phyloP scores from a whole-genome alignment of 2,329 filamentous ascomycete species.

The Fusarium sp. region DNA sequence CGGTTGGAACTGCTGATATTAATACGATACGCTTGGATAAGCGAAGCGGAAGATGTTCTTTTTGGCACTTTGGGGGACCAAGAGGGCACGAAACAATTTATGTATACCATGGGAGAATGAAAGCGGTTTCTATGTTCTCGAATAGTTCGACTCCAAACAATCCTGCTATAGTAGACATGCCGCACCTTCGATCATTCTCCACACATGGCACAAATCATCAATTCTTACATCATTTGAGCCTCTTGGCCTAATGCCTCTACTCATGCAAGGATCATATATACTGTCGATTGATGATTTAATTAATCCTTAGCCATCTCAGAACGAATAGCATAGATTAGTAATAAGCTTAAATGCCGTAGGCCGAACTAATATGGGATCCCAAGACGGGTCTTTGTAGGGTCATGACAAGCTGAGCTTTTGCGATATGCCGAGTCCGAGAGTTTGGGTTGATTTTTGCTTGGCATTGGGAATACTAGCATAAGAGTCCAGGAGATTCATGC shows the following conservation, averaged over 20 bases:
- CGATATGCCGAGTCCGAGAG: not conserved
- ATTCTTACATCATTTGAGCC: not conserved
- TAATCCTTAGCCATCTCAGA: not conserved
- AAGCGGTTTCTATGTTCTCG: conserved; percentile 5
- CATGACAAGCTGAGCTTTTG: not conserved
- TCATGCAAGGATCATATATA: not conserved
- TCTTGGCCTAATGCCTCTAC: not conserved
- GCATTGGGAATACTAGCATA: not conserved
- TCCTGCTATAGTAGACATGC: not conserved
- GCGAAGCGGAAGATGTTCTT: not conserved
- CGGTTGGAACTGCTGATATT: not conserved
- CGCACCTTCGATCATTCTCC: not conserved
- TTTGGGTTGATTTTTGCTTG: not conserved
- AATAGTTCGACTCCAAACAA: not conserved
- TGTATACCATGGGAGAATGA: not conserved
- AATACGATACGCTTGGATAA: not conserved
- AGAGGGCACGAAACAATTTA: not conserved
- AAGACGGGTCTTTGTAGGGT: not conserved
- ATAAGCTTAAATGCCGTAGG: not conserved
- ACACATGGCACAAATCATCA: not conserved
- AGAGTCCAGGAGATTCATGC: not conserved
- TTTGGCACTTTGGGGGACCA: not conserved
- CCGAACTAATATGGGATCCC: not conserved
- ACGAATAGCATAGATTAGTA: not conserved
- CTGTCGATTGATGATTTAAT: not conserved